Base-by-base conservation (phyloP, 164 flowering plant species). In the Aristolochia californica region DNA sequence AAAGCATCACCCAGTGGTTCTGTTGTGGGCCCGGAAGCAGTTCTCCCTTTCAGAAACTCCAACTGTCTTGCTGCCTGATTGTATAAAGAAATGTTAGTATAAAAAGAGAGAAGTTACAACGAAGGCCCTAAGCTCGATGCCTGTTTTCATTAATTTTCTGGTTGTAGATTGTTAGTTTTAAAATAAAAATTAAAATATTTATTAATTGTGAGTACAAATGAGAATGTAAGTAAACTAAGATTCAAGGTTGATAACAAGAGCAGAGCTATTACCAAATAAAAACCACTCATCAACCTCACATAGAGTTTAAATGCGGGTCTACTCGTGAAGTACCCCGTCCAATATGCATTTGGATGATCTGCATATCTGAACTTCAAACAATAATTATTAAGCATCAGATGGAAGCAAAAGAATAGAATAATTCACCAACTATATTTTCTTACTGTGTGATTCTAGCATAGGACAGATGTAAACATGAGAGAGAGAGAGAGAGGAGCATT, bases 251-350 rank as follows among this genome's bases (percentile, higher is more conserved):
- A 60, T 2, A 13, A 20, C n/a, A 38, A 61, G 0, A 49, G 0
- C 16, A 23, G 34, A 43, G 55, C 23, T 10, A 59, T 34, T 78
- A 90, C 99, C 93, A 94, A 56, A 68, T 87, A 84, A 68, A 87
- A 90, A 66, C 82, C 88, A 75, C 99, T 86, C 88, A 90, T 66
- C 55, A 60, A 44, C 72, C 96, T 78, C 56, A 93, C 97, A 77
- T 83, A 89, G 59, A 84, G 77, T 68, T 93, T 93, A 24, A 87
- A 30, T 38, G 87, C 78, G 57, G 99, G 90, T 63, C 99, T 81
- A 57, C 99, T 93, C 5, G 90, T 80, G 69, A 85, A 93, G 62
- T 87, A 93, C 44, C 99, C 97, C 27, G 97, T 93, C 99, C 99
- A 93, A 72, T 89, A 93, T 51, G 81, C 88, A 85, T 93, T 79